Evolutionary conservation across 2,329 filamentous ascomycete genomes (phyloP), one percentile per base, ranked within the genome.

Genomic region (Paecilomyces niveus): DNA sequence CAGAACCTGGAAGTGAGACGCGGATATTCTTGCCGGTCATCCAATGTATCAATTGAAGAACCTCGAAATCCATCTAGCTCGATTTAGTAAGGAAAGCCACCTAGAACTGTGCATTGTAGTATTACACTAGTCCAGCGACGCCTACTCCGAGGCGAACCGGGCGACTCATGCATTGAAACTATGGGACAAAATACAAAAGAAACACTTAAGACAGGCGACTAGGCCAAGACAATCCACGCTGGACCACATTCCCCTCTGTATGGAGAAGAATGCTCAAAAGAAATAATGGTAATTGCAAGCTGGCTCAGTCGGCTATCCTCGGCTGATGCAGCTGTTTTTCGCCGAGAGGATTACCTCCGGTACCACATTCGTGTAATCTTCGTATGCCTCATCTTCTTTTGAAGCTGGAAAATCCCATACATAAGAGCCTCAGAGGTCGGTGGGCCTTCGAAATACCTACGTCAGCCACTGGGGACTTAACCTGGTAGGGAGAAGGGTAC

Each of bases 371-470:
- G 76, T 57, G 80, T 82, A 59, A 83, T 80, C 70, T 75, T 76
- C 26, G 79, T 80, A 61, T 80, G 74, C 64, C 88, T 79, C 85
- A 90, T 89, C 81, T 91, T 91, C 73, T 88, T 86, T 76, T 92
- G 89, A 58, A 92, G 77, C 74, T 91, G 88, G 77, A 92, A 90
- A 70, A 92, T 89, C 21, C 88, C 81, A 63, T 81, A 83, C 80
- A 83, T 82, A 62, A 83, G 70, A 57, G 80, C 81, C 70, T 83
- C 81, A 26, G 78, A 79, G 5, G 81, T 83, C 6, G 81, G 81
- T 33, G 81, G 81, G 66, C 75, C 75, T 77, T 51, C 51, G 26
- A 59, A n/a, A 11, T 53, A 13, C 32, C 45, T 54, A 51, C 11
- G 61, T 64, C 61, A 65, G 58, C 55, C 59, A 53, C 10, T n/a